Conservation (phyloP, 257 asterid species). For the Solanum pinnatisectum region DNA sequence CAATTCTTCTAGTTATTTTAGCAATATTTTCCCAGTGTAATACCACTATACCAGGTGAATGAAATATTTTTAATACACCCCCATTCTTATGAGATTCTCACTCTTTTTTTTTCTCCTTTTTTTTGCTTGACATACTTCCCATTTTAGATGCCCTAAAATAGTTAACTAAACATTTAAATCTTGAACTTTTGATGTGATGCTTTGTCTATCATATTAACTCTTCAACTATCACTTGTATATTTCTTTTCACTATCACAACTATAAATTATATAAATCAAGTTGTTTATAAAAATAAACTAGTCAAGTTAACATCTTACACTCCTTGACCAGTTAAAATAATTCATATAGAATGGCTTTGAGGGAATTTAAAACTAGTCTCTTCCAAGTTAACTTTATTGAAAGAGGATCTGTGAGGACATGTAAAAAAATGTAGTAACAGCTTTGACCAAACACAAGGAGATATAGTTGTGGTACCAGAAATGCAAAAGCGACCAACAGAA, state of each 20-base stretch:
- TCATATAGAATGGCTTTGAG: neutral
- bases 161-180: neutral
- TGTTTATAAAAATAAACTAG: neutral
- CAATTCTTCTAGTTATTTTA: neutral
- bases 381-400: neutral
- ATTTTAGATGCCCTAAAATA: neutral
- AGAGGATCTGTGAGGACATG: neutral
- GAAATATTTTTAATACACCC: neutral
- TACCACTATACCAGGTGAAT: neutral
- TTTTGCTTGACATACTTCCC: neutral
- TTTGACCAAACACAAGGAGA: neutral
- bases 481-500: neutral
- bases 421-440: neutral
- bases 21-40: neutral
- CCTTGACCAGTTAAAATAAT: neutral
- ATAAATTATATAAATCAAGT: neutral
- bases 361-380: neutral
- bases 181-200: neutral
- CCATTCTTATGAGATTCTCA: neutral
- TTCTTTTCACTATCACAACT: neutral
- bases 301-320: neutral
- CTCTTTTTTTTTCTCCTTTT: neutral
- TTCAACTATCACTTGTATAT: neutral
- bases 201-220: neutral
- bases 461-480: neutral